These are phyloP conservation scores for Brettanomyces bruxellensis DNA, from an alignment of 805 yeast species.

Conservation along the genomic window DNA sequence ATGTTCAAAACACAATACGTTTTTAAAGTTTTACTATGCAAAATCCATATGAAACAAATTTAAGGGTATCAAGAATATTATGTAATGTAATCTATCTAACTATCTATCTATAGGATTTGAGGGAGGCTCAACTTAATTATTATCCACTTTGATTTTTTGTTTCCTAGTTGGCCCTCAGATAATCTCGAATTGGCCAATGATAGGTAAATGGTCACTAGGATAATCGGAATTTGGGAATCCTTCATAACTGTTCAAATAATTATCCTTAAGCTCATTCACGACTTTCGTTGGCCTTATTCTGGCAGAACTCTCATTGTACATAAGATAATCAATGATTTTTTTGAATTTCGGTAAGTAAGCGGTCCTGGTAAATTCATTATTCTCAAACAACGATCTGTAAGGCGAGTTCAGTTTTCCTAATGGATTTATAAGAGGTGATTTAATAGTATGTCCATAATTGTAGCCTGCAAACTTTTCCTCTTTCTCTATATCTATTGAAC, in stretches of 20 bases:
- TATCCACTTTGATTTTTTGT: neutral
- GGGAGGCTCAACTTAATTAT: neutral
- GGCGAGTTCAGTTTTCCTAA: slow-evolving; percentile 19
- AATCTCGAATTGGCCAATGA: slow-evolving; percentile 19
- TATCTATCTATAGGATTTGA: neutral
- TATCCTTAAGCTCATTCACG: slow-evolving; percentile 40
- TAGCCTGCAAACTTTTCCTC: slow-evolving; percentile 13
- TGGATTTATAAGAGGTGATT: slow-evolving; percentile 5
- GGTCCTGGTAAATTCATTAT: slow-evolving; percentile 22
- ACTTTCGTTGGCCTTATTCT: slow-evolving; percentile 33
- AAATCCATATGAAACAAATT: too few relatives aligned
- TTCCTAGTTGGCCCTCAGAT: neutral
- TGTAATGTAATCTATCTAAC: neutral
- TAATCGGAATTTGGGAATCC: slow-evolving; percentile 49
- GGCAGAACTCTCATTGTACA: slow-evolving; percentile 32
- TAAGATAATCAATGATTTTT: slow-evolving; percentile 50
- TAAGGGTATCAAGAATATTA: too few relatives aligned
- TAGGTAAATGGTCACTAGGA: slow-evolving; percentile 42
- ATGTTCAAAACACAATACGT: too few relatives aligned
- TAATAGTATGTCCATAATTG: slow-evolving; percentile 13
- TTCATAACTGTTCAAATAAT: slow-evolving; percentile 21
- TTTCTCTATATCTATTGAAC: slow-evolving; percentile 10
- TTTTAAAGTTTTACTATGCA: too few relatives aligned
- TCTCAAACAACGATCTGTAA: slow-evolving; percentile 17
- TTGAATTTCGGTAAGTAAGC: slow-evolving; percentile 42